Percentiles rank a stretch among this genome's conserved stretches.
phyloP scores from a whole-genome alignment of 257 asterid genomes.

The Solanum chiquidenum region DNA sequence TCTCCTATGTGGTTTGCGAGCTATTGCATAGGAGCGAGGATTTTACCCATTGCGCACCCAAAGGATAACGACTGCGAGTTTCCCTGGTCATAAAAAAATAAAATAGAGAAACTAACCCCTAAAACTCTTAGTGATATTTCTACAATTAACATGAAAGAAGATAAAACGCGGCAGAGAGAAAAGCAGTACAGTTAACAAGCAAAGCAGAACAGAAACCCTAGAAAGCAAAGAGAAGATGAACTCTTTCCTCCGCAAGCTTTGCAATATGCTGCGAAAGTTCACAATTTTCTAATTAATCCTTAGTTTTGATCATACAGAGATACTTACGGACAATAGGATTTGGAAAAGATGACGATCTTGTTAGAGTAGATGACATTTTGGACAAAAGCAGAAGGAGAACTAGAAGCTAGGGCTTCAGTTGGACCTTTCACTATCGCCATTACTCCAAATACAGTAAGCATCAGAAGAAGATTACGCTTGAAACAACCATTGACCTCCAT shows the following conservation, averaged over 20 bases:
- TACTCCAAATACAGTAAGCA: constrained; percentile 38
- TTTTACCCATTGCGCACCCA: too few species aligned
- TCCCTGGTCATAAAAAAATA: too few species aligned
- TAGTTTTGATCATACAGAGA: neutral
- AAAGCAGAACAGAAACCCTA: neutral
- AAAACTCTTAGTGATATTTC: neutral
- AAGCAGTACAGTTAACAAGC: neutral
- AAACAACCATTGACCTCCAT: constrained; percentile 13
- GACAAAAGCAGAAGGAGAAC: constrained; percentile 82
- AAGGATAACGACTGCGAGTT: too few species aligned
- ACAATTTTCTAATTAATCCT: neutral
- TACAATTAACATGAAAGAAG: neutral
- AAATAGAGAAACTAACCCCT: neutral
- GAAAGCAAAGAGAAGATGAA: neutral
- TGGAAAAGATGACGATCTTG: constrained; percentile 83
- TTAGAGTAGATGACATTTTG: constrained; percentile 79
- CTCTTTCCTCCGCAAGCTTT: neutral
- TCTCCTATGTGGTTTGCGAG: too few species aligned
- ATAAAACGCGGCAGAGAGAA: neutral
- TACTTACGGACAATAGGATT: constrained; percentile 90
- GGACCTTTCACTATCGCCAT: constrained; percentile 32
- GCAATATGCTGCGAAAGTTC: neutral
- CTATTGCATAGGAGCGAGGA: too few species aligned
- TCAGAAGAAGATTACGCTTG: constrained; percentile 26
- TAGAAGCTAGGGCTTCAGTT: constrained; percentile 47